Base-by-base conservation (phyloP, 176 grass and related monocot species). In the Oryza glumipatula region DNA sequence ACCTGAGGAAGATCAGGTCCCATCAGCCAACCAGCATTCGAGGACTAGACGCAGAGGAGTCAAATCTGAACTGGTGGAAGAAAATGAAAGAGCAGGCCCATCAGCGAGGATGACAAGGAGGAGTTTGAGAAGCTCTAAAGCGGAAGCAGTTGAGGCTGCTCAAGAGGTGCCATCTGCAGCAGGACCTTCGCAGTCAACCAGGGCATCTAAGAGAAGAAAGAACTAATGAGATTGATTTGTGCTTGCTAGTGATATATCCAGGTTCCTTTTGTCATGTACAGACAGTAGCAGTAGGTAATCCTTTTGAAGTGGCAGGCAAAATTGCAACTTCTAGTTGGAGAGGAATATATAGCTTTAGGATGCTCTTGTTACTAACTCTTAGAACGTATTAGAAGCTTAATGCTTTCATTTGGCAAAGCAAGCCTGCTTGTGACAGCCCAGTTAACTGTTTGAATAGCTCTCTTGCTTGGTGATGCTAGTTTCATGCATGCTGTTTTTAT, bases 61-160 rank as follows among this genome's bases (percentile, higher is more conserved):
- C 17, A 88, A 94, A 80, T 68, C 84, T 65, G 84, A 91, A 76
- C 73, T 22, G 51, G 84, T 80, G 47, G 87, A 89, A 61, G 87
- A 87, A 41, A 72, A 52, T 70, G 41, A 67, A 84, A 64, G 33
- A 1, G 48, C 85, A 70, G 80, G 65, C 2, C 61, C 86, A 6
- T 80, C 82, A 10, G 32, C 28, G 0, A 52, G n/a, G 63, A 28
- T 28, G 28, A 16, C 61, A 3, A 85, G 84, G 80, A 91, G 84
- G 77, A 80, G 72, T 63, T 11, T 24, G 22, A 85, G 90, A 84
- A 90, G 21, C 41, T 7, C 33, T 16, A 89, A 89, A 83, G 80
- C 68, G 6, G 78, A 89, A 82, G 51, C 83, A 56, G 66, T 79
- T 7, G 77, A 24, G 30, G 46, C 12, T 43, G 48, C 69, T 61